Conservation (phyloP, 768 basidiomycete species). For the Tulasnella sp. region DNA sequence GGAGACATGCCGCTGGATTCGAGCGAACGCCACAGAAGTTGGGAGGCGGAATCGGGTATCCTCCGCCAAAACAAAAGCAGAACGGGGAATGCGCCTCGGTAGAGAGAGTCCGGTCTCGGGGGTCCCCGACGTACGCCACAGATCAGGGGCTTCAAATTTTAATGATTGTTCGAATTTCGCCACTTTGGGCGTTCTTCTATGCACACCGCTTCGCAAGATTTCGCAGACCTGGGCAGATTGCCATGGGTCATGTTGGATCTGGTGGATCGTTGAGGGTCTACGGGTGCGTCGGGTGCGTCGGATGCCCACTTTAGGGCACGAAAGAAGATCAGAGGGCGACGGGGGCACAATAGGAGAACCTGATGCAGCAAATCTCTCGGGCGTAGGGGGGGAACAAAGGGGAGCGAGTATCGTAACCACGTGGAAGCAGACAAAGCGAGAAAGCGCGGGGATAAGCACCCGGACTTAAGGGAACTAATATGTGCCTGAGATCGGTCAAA, state of each 20-base stretch:
- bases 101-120: not conserved
- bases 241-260: not conserved
- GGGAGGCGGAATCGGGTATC: not conserved
- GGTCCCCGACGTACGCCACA: not conserved
- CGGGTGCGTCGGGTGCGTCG: not conserved
- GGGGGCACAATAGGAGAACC: conserved; percentile 9
- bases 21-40: conserved; percentile 12
- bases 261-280: not conserved
- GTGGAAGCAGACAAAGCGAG: conserved; percentile 10
- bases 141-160: not conserved
- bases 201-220: no score
- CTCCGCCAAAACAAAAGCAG: not conserved
- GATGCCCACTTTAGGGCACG: conserved; percentile 19
- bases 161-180: conserved; percentile 1
- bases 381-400: not conserved
- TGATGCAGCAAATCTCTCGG: not conserved
- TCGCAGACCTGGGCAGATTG: not conserved
- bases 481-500: conserved; percentile 21
- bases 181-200: not conserved
- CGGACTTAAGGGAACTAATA: conserved; percentile 1
- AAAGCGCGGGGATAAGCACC: conserved; percentile 1
- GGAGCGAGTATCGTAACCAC: not conserved
- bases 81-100: not conserved
- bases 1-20: not conserved
- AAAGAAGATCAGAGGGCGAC: not conserved